A percentile compares a stretch with the other conserved stretches of the same genome.
These are phyloP conservation scores for Aspergillus sojae DNA, from an alignment of 2,329 filamentous ascomycete species.

Conservation along the genomic window DNA sequence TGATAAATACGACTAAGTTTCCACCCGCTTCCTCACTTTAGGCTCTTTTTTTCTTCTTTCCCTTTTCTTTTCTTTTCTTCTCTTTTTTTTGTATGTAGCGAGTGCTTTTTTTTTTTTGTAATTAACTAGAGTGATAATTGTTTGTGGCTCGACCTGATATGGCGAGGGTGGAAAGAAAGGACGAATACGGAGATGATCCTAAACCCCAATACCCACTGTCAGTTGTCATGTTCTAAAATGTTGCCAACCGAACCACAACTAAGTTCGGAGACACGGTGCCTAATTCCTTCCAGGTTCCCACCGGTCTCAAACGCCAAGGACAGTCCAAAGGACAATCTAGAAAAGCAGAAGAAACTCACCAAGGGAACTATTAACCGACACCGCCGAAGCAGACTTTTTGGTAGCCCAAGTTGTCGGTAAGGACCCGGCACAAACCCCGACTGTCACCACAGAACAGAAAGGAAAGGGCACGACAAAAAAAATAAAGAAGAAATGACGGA, in stretches of 20 bases:
- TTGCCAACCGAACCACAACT: slow-evolving; percentile 14
- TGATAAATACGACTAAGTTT: neutral
- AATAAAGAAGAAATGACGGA: neutral
- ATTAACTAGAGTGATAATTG: slow-evolving; percentile 6
- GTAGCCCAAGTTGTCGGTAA: slow-evolving; percentile 9
- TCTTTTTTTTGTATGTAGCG: neutral
- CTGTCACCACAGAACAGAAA: slow-evolving; percentile 5
- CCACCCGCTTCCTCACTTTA: slow-evolving; percentile 15
- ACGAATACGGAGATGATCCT: slow-evolving; percentile 10
- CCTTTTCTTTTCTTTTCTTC: neutral
- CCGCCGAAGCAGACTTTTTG: slow-evolving; percentile 8
- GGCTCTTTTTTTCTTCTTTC: slow-evolving; percentile 16
- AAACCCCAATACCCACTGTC: slow-evolving; percentile 14
- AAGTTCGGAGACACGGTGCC: slow-evolving; percentile 5
- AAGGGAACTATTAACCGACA: neutral
- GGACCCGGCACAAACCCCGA: slow-evolving; percentile 14
- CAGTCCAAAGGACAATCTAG: neutral
- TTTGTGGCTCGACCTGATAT: slow-evolving; percentile 7
- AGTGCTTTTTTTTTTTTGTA: neutral
- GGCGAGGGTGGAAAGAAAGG: slow-evolving; percentile 6
- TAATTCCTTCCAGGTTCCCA: slow-evolving; percentile 7
- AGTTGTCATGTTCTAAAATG: slow-evolving; percentile 19
- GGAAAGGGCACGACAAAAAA: slow-evolving; percentile 11
- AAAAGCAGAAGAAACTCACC: slow-evolving; percentile 2
- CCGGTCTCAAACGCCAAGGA: slow-evolving; percentile 2